A percentile compares a stretch with the other conserved stretches of the same genome.
Conservation (phyloP, 2,329 filamentous ascomycete genomes). For the Rhinocladiella mackenziei region DNA sequence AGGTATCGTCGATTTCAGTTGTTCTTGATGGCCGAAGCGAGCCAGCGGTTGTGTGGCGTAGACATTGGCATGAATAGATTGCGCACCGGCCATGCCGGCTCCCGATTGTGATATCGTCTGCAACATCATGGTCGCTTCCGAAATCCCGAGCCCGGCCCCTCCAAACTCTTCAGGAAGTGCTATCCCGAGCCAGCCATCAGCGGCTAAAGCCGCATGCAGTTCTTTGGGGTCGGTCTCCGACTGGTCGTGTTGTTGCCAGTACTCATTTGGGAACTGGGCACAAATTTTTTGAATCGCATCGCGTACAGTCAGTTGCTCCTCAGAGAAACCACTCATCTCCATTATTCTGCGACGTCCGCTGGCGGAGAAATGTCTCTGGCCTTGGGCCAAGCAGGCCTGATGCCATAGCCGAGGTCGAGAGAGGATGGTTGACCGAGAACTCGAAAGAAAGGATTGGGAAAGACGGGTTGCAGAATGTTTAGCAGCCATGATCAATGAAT, state of each 20-base stretch:
- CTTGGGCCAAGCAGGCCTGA: background rate
- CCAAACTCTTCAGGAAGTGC: slow-evolving; percentile 71
- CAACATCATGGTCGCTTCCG: slow-evolving; percentile 82
- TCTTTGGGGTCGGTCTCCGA: slow-evolving; percentile 67
- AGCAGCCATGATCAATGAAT: slow-evolving; percentile 7
- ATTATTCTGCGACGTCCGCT: slow-evolving; percentile 47
- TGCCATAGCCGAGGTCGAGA: slow-evolving; percentile 19
- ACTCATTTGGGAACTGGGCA: slow-evolving; percentile 65
- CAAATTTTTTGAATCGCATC: slow-evolving; percentile 68
- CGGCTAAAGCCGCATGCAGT: slow-evolving; percentile 69
- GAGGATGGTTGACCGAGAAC: background rate
- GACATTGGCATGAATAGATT: slow-evolving; percentile 62
- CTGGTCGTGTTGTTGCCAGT: slow-evolving; percentile 73
- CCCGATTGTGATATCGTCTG: slow-evolving; percentile 75
- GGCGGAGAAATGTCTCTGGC: slow-evolving; percentile 17
- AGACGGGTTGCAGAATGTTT: slow-evolving; percentile 4
- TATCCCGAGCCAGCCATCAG: slow-evolving; percentile 77
- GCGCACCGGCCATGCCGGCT: slow-evolving; percentile 70
- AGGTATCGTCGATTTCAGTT: slow-evolving; percentile 61
- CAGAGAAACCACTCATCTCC: slow-evolving; percentile 68
- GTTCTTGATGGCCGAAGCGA: slow-evolving; percentile 64
- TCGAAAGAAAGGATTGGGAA: slow-evolving; percentile 1
- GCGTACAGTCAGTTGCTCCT: slow-evolving; percentile 67
- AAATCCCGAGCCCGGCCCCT: slow-evolving; percentile 68
- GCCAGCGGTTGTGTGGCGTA: slow-evolving; percentile 70